phyloP scores from a whole-genome alignment of 768 basidiomycete species.

The Termitomyces titanicus region DNA sequence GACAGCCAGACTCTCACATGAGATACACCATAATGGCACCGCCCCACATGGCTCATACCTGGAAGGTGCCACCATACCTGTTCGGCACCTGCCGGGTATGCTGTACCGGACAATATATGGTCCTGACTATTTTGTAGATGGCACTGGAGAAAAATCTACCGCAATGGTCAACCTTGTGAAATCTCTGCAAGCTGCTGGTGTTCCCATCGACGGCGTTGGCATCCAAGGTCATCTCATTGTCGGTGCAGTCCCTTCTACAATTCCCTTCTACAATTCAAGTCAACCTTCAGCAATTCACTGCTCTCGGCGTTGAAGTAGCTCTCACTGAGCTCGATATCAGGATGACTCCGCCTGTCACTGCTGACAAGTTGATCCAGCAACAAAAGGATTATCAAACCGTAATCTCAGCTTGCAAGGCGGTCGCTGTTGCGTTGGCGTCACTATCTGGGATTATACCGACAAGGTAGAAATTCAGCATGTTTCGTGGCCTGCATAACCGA shows the following conservation, averaged over 20 bases:
- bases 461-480: background rate
- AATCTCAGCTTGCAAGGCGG: constrained; percentile 47
- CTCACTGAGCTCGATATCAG: constrained; percentile 68
- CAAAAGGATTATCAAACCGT: constrained; percentile 53
- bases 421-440: constrained; percentile 39
- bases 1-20: too few species aligned
- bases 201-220: constrained; percentile 60
- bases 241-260: constrained; percentile 44
- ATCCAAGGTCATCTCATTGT: constrained; percentile 59
- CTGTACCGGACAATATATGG: too few species aligned
- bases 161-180: constrained; percentile 51
- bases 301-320: constrained; percentile 61
- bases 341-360: constrained; percentile 49
- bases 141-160: constrained; percentile 50
- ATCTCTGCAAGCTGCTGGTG: constrained; percentile 39
- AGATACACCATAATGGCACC: too few species aligned
- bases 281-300: constrained; percentile 49
- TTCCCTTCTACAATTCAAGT: constrained; percentile 45
- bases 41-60: too few species aligned
- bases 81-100: too few species aligned
- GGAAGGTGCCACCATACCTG: too few species aligned
- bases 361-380: constrained; percentile 48
- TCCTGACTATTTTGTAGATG: too few species aligned
- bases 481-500: background rate
- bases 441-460: constrained; percentile 38